A percentile compares a stretch with the other conserved stretches of the same genome.
phyloP scores from a whole-genome alignment of 139 green algal species.

The Diplosphaera chodatii region DNA sequence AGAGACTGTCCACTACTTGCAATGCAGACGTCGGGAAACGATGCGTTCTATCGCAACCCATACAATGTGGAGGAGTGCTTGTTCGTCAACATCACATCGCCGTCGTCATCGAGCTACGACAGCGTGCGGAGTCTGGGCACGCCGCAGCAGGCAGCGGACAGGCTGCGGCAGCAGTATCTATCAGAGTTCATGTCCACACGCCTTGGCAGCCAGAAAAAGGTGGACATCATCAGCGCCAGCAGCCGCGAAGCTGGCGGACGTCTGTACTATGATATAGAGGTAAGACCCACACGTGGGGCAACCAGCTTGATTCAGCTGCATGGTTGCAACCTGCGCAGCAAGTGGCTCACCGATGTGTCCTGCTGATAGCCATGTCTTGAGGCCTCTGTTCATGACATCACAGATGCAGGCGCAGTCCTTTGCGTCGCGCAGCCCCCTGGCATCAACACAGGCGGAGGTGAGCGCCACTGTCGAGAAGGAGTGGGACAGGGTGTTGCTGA shows the following conservation, averaged over 20 bases:
- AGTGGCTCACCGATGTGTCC: too few species aligned
- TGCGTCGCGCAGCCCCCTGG: slow-evolving; percentile 70
- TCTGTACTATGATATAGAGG: slow-evolving; percentile 60
- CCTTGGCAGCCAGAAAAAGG: slow-evolving; percentile 63
- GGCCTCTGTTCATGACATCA: slow-evolving; percentile 11
- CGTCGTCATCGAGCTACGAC: slow-evolving; percentile 66
- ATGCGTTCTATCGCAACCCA: slow-evolving; percentile 85
- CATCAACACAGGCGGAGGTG: slow-evolving; percentile 42
- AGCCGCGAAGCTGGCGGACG: slow-evolving; percentile 35
- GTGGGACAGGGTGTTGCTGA: slow-evolving; percentile 72
- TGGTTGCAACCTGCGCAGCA: too few species aligned
- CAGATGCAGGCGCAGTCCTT: slow-evolving; percentile 58
- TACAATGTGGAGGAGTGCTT: slow-evolving; percentile 82
- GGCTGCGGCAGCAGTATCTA: slow-evolving; percentile 54
- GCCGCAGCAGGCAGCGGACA: slow-evolving; percentile 64
- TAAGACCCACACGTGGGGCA: slow-evolving; percentile 6
- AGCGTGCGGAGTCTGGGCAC: slow-evolving; percentile 73
- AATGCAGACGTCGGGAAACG: slow-evolving; percentile 69
- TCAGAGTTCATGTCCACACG: slow-evolving; percentile 96
- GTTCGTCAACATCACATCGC: slow-evolving; percentile 88
- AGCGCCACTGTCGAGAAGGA: slow-evolving; percentile 42
- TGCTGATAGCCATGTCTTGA: too few species aligned
- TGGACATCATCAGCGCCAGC: slow-evolving; percentile 33
- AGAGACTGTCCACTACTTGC: too few species aligned
- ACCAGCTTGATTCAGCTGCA: not conserved